These are phyloP conservation scores for Sphaerobolus stellatus DNA, from an alignment of 1,284 basidiomycete genomes.

Conservation along the genomic window DNA sequence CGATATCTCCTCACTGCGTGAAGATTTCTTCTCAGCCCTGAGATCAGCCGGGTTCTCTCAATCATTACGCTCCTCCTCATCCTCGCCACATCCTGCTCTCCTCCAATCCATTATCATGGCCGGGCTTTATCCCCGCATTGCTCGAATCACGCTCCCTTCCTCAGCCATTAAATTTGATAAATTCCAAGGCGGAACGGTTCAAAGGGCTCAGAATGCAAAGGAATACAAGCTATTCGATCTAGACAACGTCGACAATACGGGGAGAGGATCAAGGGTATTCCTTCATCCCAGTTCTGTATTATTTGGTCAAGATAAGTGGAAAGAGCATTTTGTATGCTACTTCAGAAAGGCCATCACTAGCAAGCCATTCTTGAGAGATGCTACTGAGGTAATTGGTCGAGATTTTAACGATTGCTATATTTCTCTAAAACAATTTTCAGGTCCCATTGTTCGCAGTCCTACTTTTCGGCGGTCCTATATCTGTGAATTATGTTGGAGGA, in stretches of 20 bases:
- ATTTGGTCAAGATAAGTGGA: slow-evolving; percentile 74
- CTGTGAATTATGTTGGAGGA: slow-evolving; percentile 76
- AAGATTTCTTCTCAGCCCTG: slow-evolving; percentile 76
- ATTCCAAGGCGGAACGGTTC: slow-evolving; percentile 76
- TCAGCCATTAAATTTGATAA: slow-evolving; percentile 79
- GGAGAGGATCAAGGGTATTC: slow-evolving; percentile 58
- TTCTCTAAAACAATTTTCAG: slow-evolving; percentile 34
- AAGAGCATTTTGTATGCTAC: slow-evolving; percentile 76
- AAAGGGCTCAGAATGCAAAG: slow-evolving; percentile 78
- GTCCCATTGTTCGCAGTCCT: slow-evolving; percentile 84
- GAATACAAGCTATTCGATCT: slow-evolving; percentile 81
- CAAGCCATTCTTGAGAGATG: slow-evolving; percentile 86
- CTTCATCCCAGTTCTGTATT: slow-evolving; percentile 84
- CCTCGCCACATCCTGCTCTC: slow-evolving; percentile 41
- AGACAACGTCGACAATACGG: slow-evolving; percentile 25
- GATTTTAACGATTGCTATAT: background rate
- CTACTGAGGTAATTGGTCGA: slow-evolving; percentile 64
- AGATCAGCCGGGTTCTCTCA: slow-evolving; percentile 65
- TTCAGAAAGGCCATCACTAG: slow-evolving; percentile 84
- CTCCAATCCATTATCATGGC: slow-evolving; percentile 67
- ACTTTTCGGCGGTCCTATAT: slow-evolving; percentile 80
- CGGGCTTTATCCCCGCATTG: slow-evolving; percentile 80
- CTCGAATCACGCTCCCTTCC: slow-evolving; percentile 71
- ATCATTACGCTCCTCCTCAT: slow-evolving; percentile 10
- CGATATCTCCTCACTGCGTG: slow-evolving; percentile 79